phyloP scores from a whole-genome alignment of 164 flowering plant genomes.

The Magnolia sinica region DNA sequence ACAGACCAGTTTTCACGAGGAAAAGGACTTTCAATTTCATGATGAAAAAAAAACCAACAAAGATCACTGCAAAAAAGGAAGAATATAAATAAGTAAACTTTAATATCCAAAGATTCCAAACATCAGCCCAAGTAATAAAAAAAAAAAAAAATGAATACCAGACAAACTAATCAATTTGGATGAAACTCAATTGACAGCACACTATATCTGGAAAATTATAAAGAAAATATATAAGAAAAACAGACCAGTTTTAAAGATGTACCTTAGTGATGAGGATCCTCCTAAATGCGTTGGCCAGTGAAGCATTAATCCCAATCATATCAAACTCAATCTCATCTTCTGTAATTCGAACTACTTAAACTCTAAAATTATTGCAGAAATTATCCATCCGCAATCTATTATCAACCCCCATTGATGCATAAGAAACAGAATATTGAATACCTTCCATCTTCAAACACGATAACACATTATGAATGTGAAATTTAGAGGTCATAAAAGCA shows the following conservation, averaged over 20 bases:
- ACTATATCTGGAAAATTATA: too few species aligned
- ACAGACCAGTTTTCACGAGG: too few species aligned
- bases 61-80: neutral
- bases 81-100: neutral
- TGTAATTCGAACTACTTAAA: slow-evolving; percentile 50
- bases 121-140: too few species aligned
- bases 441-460: slow-evolving; percentile 56
- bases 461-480: slow-evolving; percentile 1
- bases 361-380: slow-evolving; percentile 58
- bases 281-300: slow-evolving; percentile 82
- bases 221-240: too few species aligned
- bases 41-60: neutral
- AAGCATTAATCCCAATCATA: slow-evolving; percentile 79
- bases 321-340: slow-evolving; percentile 86
- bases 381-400: slow-evolving; percentile 53
- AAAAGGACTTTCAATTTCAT: neutral
- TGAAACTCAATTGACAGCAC: neutral
- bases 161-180: neutral
- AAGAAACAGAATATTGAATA: slow-evolving; percentile 64
- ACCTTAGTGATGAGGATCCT: slow-evolving; percentile 94
- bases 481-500: neutral
- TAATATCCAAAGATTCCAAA: neutral
- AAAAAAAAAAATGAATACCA: neutral
- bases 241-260: neutral
- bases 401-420: slow-evolving; percentile 68